These are phyloP conservation scores for Trametes sp. DNA, from an alignment of 1,284 basidiomycete genomes.

Conservation along the genomic window DNA sequence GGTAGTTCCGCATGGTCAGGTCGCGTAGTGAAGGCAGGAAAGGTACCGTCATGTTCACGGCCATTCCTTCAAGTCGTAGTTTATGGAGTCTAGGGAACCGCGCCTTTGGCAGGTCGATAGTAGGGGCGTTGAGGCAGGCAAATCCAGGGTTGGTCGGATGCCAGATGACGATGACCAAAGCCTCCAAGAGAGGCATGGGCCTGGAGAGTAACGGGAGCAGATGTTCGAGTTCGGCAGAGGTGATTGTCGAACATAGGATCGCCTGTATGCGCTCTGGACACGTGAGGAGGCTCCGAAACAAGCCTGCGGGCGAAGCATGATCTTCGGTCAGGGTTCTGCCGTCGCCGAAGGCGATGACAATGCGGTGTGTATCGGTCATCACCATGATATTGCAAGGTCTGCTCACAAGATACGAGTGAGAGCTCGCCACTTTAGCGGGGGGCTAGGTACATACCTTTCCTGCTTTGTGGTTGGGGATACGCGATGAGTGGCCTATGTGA, in stretches of 20 bases:
- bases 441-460: too few species aligned
- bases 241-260: background rate
- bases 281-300: background rate
- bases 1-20: background rate
- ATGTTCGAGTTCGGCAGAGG: background rate
- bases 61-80: slow-evolving; percentile 5
- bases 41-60: background rate
- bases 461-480: too few species aligned
- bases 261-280: background rate
- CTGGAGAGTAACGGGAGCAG: background rate
- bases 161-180: background rate
- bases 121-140: background rate
- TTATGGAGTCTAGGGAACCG: background rate
- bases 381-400: too few species aligned
- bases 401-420: too few species aligned
- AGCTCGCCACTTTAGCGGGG: too few species aligned
- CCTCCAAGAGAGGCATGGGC: slow-evolving; percentile 4
- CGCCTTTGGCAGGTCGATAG: background rate
- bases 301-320: background rate
- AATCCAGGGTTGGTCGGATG: background rate
- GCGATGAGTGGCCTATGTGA: too few species aligned
- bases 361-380: too few species aligned
- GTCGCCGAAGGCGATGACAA: too few species aligned
- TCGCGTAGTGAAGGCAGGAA: background rate
- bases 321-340: too few species aligned